A percentile compares a stretch with the other conserved stretches of the same genome.
phyloP scores from a whole-genome alignment of 345 rosid species.

The Viola odorata region DNA sequence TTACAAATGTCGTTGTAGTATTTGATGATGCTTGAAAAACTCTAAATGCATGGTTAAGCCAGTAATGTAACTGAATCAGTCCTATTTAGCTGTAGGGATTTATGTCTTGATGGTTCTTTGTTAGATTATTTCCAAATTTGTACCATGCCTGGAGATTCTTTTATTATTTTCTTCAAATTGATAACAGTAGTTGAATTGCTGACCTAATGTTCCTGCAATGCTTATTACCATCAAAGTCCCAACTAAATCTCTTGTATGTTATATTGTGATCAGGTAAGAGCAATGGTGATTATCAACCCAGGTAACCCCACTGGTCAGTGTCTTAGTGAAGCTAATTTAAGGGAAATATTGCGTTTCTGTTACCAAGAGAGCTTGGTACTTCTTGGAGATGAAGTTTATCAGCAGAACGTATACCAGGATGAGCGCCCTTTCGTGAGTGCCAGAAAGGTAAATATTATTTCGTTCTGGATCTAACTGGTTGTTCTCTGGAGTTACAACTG shows the following conservation, averaged over 20 bases:
- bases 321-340: conserved; percentile 81
- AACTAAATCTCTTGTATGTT: conserved; percentile 8
- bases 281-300: conserved; percentile 98
- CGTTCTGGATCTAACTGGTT: conserved; percentile 12
- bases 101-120: conserved; percentile 3
- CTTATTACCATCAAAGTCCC: background rate
- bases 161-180: conserved; percentile 9
- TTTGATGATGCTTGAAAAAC: background rate
- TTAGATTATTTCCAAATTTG: background rate
- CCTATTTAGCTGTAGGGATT: background rate
- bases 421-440: conserved; percentile 92
- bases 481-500: conserved; percentile 7
- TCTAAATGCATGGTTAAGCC: background rate
- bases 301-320: conserved; percentile 99
- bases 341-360: conserved; percentile 78
- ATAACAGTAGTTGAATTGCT: conserved; percentile 3
- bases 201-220: conserved; percentile 4
- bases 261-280: conserved; percentile 58
- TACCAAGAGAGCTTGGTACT: conserved; percentile 68
- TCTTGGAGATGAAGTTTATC: conserved; percentile 98
- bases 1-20: conserved; percentile 3
- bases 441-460: conserved; percentile 51
- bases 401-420: conserved; percentile 94
- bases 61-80: background rate
- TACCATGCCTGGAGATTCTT: background rate